Conservation (phyloP, 139 green algal genomes). For the Coelastrella sp. region DNA sequence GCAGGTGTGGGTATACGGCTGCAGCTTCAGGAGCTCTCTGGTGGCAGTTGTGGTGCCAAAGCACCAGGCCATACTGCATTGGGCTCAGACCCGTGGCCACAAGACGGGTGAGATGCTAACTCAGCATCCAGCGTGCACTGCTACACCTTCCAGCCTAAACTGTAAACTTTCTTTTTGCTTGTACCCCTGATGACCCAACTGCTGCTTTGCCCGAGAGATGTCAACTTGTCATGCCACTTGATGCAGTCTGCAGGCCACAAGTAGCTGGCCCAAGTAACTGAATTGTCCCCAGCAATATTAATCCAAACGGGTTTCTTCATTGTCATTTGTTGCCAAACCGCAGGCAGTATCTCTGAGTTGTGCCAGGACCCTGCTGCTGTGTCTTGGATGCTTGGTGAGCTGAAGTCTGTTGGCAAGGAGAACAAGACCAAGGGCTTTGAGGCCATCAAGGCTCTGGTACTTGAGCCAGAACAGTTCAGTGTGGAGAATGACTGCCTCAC, state of each 20-base stretch:
- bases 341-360: slow-evolving; percentile 50
- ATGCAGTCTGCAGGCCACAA: no score
- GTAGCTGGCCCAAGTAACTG: not conserved
- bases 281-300: not conserved
- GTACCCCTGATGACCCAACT: no score
- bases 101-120: slow-evolving; percentile 29
- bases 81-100: slow-evolving; percentile 70
- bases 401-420: slow-evolving; percentile 49
- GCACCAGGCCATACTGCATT: slow-evolving; percentile 61
- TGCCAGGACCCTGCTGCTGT: slow-evolving; percentile 53
- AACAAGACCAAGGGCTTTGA: slow-evolving; percentile 84
- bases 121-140: not conserved
- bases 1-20: slow-evolving; percentile 94
- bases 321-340: not conserved
- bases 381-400: slow-evolving; percentile 58
- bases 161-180: no score
- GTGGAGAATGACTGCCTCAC: slow-evolving; percentile 86
- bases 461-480: slow-evolving; percentile 72
- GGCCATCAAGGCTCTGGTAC: slow-evolving; percentile 67
- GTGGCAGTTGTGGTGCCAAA: slow-evolving; percentile 92
- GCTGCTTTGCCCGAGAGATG: no score
- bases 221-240: no score
- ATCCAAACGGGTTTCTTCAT: not conserved
- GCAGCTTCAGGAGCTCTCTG: slow-evolving; percentile 90
- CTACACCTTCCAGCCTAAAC: not conserved